phyloP scores from a whole-genome alignment of 176 grass and related monocot genomes.

The Oryza coarctata region DNA sequence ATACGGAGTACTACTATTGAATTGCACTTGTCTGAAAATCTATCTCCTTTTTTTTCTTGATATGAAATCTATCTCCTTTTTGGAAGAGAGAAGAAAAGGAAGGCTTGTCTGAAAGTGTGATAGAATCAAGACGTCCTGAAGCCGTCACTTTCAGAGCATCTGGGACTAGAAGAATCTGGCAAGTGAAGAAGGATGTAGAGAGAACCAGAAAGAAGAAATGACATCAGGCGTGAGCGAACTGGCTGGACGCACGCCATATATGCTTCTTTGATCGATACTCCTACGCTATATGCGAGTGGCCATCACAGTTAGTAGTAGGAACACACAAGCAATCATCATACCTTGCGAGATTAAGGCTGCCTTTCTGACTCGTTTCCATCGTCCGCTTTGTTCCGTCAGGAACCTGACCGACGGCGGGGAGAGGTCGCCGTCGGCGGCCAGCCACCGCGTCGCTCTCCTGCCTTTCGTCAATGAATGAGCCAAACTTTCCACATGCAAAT shows the following conservation, averaged over 20 bases:
- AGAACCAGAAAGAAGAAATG: background rate
- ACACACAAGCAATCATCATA: background rate
- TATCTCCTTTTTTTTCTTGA: no score
- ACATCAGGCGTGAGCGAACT: slow-evolving; percentile 6
- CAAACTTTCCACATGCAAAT: background rate
- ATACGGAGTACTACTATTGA: no score
- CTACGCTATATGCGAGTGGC: no score
- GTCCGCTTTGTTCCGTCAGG: background rate
- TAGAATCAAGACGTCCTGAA: background rate
- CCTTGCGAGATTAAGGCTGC: background rate
- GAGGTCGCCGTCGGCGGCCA: slow-evolving; percentile 10
- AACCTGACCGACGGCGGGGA: background rate
- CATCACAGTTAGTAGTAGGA: background rate
- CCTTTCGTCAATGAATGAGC: slow-evolving; percentile 22
- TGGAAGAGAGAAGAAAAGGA: background rate
- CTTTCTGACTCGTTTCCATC: background rate
- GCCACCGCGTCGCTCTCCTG: slow-evolving; percentile 19
- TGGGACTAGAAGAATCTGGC: background rate
- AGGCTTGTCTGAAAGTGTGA: background rate
- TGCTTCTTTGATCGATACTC: no score
- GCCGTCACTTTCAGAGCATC: background rate
- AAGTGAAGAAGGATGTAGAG: background rate
- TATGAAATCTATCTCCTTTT: background rate
- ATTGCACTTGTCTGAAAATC: background rate
- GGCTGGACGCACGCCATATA: no score